Percentiles rank a stretch among this genome's conserved stretches.
These are phyloP conservation scores for Podospora sp. DNA, from an alignment of 495 filamentous ascomycete species.

Conservation along the genomic window DNA sequence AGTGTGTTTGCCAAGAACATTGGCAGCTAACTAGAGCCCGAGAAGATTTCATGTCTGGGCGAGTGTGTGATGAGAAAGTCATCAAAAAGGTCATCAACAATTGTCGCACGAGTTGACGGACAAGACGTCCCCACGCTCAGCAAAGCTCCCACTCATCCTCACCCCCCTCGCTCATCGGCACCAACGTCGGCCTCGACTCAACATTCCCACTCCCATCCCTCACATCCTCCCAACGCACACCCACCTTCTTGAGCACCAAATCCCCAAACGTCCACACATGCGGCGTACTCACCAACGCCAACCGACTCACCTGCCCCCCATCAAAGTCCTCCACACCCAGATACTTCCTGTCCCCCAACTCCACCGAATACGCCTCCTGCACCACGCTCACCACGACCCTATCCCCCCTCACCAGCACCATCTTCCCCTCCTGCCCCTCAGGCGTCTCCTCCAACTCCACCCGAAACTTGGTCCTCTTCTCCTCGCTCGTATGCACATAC, in stretches of 20 bases:
- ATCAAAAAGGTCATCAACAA: too few relatives aligned
- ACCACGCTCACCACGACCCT: not conserved
- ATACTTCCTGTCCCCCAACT: not conserved
- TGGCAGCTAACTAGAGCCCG: too few relatives aligned
- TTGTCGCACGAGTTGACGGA: too few relatives aligned
- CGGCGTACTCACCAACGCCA: not conserved
- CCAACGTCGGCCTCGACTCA: not conserved
- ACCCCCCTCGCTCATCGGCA: not conserved
- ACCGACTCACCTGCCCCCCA: not conserved
- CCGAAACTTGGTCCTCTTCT: not conserved
- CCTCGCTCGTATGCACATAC: not conserved
- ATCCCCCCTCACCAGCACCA: conserved; percentile 2
- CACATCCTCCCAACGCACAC: not conserved
- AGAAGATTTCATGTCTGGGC: too few relatives aligned
- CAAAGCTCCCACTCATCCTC: not conserved
- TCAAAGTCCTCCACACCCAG: not conserved
- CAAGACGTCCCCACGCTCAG: not conserved
- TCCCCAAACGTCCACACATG: conserved; percentile 6
- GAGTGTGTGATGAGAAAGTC: too few relatives aligned
- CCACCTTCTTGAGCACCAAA: not conserved
- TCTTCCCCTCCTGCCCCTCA: not conserved
- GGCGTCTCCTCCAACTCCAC: not conserved
- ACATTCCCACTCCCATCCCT: not conserved
- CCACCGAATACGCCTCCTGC: not conserved
- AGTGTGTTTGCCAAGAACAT: too few relatives aligned